These are phyloP conservation scores for Elsinoe necatrix DNA, from an alignment of 2,329 filamentous ascomycete species.

Conservation along the genomic window DNA sequence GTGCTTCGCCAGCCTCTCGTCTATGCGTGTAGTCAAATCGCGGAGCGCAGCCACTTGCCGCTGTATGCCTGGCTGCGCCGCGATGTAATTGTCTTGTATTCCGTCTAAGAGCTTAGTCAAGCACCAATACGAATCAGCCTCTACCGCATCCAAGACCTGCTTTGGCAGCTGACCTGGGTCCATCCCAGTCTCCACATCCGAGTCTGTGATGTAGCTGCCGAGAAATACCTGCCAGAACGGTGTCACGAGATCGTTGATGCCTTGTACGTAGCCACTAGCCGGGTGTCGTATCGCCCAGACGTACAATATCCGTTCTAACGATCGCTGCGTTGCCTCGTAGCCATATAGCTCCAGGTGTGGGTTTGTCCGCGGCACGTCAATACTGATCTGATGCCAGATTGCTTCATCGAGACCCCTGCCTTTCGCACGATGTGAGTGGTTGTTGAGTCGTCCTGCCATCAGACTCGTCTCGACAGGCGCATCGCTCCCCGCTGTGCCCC, in stretches of 20 bases:
- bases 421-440: constrained; percentile 45
- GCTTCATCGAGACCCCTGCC: constrained; percentile 82
- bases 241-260: constrained; percentile 95
- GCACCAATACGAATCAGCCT: constrained; percentile 98
- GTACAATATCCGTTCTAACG: constrained; percentile 88
- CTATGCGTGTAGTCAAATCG: constrained; percentile 85
- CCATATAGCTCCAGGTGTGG: constrained; percentile 91
- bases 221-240: constrained; percentile 98
- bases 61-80: constrained; percentile 93
- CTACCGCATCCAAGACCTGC: constrained; percentile 87
- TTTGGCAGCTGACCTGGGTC: constrained; percentile 89
- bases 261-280: constrained; percentile 94
- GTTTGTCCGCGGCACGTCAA: constrained; percentile 92
- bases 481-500: constrained; percentile 37
- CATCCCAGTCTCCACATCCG: constrained; percentile 88
- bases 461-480: constrained; percentile 22
- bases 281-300: constrained; percentile 97
- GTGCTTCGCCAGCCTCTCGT: constrained; percentile 74
- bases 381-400: constrained; percentile 99
- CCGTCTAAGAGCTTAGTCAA: constrained; percentile 95
- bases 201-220: constrained; percentile 87
- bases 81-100: constrained; percentile 98
- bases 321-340: constrained; percentile 92
- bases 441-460: constrained; percentile 14
- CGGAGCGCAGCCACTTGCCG: constrained; percentile 81